Evolutionary conservation across 768 basidiomycete species (phyloP).

Genomic region (Xerocomus spinulosus): DNA sequence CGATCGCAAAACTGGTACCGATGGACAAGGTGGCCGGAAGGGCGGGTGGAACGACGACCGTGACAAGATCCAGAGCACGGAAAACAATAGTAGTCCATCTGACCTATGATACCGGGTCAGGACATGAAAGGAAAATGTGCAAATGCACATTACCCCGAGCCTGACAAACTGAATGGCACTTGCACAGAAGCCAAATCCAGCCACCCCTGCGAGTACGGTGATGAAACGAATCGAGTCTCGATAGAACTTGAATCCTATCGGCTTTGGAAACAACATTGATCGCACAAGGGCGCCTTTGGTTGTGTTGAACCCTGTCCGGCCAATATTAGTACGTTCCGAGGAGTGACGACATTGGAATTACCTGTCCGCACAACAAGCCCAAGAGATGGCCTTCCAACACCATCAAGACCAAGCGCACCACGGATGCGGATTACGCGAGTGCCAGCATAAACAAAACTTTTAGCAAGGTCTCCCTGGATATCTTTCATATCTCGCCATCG

Average conservation of each 20-base stretch:
- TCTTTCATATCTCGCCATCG: slow-evolving; percentile 68
- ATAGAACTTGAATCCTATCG: slow-evolving; percentile 99
- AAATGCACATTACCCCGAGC: slow-evolving; percentile 58
- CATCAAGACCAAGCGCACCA: slow-evolving; percentile 52
- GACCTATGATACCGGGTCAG: slow-evolving; percentile 46
- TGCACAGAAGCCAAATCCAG: slow-evolving; percentile 83
- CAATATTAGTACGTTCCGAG: slow-evolving; percentile 4
- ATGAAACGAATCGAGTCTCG: slow-evolving; percentile 90
- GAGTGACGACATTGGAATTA: slow-evolving; percentile 27
- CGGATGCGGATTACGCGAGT: slow-evolving; percentile 88
- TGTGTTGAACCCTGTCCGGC: slow-evolving; percentile 80
- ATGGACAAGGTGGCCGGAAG: slow-evolving; percentile 96
- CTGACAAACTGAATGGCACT: slow-evolving; percentile 90
- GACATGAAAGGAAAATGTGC: background rate
- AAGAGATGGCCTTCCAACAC: slow-evolving; percentile 56
- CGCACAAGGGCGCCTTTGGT: slow-evolving; percentile 95
- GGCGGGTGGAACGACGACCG: slow-evolving; percentile 96
- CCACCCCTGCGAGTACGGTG: slow-evolving; percentile 85
- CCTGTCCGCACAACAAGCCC: slow-evolving; percentile 87
- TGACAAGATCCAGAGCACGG: slow-evolving; percentile 91
- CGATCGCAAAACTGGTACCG: slow-evolving; percentile 92
- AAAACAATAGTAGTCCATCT: slow-evolving; percentile 87
- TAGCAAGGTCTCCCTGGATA: slow-evolving; percentile 56
- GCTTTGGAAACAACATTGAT: slow-evolving; percentile 98
- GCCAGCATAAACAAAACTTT: slow-evolving; percentile 84